Evolutionary conservation across 2,329 filamentous ascomycete genomes (phyloP), one percentile per base, ranked within the genome.

Genomic region (Coccinonectria pachysandricola): DNA sequence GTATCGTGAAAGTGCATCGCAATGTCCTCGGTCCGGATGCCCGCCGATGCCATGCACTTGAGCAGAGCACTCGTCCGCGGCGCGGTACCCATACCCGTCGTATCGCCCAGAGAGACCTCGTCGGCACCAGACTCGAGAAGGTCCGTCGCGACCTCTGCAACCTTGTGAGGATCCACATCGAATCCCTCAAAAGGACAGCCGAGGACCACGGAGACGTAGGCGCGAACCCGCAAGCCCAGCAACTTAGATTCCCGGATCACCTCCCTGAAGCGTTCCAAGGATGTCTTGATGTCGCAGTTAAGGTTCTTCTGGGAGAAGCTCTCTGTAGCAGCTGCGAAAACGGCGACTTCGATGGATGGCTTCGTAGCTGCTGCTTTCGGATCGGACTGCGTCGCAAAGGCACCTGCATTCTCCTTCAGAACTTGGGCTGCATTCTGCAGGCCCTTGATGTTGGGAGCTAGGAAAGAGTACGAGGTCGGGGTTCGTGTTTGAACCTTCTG

Each of bases 1-100:
- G 85, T 92, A 48, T 93, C 83, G 53, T 93, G 85, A 46, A 92
- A 88, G 54, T 93, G 85, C 59, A 87, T 75, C 0, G 82, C 82
- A 8, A 92, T 57, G 43, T 82, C 77, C 42, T 76, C 72, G 28
- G 67, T 68, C 12, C 77, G 66, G 11, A 92, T 67, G 1, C 77
- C 79, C 2, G 79, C 79, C 2, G 73, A 68, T 7, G 64, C 54
- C 54, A 85, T 59, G 30, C 75, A 75, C 37, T 66, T 65, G 31
- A 86, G 60, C 23, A 86, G 59, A 30, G 72, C 69, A 29, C 64
- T 60, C 3, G 79, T 84, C 30, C 73, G 63, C 11, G 75, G 76
- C n/a, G 75, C 77, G 0, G 83, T 92, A 16, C 86, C 87, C 70
- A 92, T 86, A 11, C 87, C 87, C 0, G 86, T 88, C 0, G 87